A percentile compares a stretch with the other conserved stretches of the same genome.
These are phyloP conservation scores for Begonia fuchsioides DNA, from an alignment of 306 rosid species.

Conservation along the genomic window DNA sequence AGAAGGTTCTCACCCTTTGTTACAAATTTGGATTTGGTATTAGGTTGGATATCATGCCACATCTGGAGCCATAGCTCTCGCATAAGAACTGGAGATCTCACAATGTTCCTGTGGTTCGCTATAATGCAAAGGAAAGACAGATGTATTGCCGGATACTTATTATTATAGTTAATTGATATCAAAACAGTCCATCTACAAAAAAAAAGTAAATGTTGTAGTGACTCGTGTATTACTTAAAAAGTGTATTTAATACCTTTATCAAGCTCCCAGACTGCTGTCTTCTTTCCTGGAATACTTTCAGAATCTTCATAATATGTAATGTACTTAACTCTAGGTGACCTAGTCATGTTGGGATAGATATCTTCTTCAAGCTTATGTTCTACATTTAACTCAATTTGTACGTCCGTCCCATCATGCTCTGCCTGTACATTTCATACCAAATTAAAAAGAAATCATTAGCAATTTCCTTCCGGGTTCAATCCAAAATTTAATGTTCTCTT, in stretches of 20 bases:
- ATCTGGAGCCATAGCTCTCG: conserved; percentile 97
- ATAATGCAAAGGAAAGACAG: conserved; percentile 11
- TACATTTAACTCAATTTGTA: conserved; percentile 66
- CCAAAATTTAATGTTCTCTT: too few relatives aligned
- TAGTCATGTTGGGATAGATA: conserved; percentile 70
- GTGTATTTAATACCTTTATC: conserved; percentile 49
- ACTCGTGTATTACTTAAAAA: too few relatives aligned
- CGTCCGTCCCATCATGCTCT: conserved; percentile 88
- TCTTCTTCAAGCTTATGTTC: conserved; percentile 57
- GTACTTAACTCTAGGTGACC: conserved; percentile 58
- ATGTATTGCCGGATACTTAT: too few relatives aligned
- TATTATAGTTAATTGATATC: too few relatives aligned
- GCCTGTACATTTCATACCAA: conserved; percentile 24
- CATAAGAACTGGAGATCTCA: conserved; percentile 84
- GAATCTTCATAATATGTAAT: conserved; percentile 89
- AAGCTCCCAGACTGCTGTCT: conserved; percentile 96
- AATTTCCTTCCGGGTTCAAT: too few relatives aligned
- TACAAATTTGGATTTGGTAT: conserved; percentile 54
- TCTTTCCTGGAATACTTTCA: conserved; percentile 75
- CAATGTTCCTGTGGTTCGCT: conserved; percentile 98
- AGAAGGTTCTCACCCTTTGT: conserved; percentile 51
- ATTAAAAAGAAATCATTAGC: too few relatives aligned
- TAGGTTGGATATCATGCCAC: conserved; percentile 91
- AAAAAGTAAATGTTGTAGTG: too few relatives aligned
- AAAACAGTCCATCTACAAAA: too few relatives aligned